These are phyloP conservation scores for Psidium friedrichsthalianum DNA, from an alignment of 345 rosid species.

Conservation along the genomic window DNA sequence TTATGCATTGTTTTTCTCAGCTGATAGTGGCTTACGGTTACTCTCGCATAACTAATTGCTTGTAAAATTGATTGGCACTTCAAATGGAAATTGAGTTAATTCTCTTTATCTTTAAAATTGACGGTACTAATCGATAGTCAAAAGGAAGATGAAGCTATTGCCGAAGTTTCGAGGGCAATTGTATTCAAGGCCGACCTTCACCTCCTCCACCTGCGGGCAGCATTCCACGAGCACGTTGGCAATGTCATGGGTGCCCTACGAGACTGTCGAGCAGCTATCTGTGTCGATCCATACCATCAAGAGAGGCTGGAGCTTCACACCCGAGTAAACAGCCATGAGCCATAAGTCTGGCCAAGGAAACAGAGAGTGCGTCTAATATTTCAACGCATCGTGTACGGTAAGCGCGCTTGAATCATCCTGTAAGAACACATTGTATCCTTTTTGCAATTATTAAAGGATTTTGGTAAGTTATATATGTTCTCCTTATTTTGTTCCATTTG, in stretches of 20 bases:
- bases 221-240: conserved; percentile 78
- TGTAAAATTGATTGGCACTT: background rate
- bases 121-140: conserved; percentile 86
- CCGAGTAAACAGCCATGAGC: conserved; percentile 93
- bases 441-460: background rate
- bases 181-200: conserved; percentile 90
- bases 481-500: background rate
- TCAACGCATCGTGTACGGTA: background rate
- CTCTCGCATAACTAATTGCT: background rate
- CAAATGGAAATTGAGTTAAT: background rate
- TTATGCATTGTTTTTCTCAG: background rate
- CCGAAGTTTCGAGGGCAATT: conserved; percentile 76
- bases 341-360: conserved; percentile 14
- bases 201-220: conserved; percentile 87
- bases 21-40: background rate
- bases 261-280: conserved; percentile 95
- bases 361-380: background rate
- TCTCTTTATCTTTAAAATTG: background rate
- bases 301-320: conserved; percentile 88
- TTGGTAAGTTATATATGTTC: background rate
- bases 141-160: conserved; percentile 82
- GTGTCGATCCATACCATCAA: conserved; percentile 85
- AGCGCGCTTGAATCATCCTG: background rate
- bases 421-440: background rate
- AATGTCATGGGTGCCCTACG: conserved; percentile 57